A percentile compares a stretch with the other conserved stretches of the same genome.
Conservation (phyloP, 2,329 filamentous ascomycete genomes). For the Fusarium nodosum region DNA sequence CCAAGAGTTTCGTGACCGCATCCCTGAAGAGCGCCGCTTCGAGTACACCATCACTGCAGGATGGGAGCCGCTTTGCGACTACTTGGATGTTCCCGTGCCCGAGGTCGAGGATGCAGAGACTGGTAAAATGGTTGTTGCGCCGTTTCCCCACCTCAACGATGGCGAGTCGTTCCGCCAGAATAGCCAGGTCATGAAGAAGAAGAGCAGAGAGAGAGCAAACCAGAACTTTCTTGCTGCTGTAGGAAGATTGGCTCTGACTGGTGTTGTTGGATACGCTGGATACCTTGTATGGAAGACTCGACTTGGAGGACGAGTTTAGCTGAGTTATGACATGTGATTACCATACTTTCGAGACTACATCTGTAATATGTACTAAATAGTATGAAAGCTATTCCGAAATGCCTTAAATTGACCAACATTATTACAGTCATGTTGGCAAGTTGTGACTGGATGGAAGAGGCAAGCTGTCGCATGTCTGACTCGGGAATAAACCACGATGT, state of each 20-base stretch:
- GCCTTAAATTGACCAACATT: background rate
- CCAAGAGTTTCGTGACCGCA: conserved; percentile 53
- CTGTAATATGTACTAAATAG: background rate
- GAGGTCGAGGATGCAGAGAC: conserved; percentile 50
- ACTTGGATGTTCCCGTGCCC: conserved; percentile 57
- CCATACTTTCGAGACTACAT: no score
- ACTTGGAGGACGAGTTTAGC: conserved; percentile 46
- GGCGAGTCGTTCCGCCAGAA: conserved; percentile 45
- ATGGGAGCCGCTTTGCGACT: conserved; percentile 59
- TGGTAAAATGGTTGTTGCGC: conserved; percentile 51
- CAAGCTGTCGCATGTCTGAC: background rate
- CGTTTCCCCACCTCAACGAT: conserved; percentile 54
- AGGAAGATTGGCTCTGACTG: conserved; percentile 45
- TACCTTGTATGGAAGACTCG: conserved; percentile 51
- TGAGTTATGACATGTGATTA: background rate
- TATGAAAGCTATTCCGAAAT: background rate
- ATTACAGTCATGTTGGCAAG: background rate
- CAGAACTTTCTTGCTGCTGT: conserved; percentile 44
- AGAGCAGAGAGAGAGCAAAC: conserved; percentile 45
- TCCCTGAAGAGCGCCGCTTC: conserved; percentile 54
- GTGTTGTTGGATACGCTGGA: conserved; percentile 49
- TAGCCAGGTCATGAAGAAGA: conserved; percentile 15
- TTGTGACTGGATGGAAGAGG: background rate
- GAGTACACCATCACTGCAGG: conserved; percentile 58
- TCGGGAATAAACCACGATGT: conserved; percentile 12